These are phyloP conservation scores for Carex pumila DNA, from an alignment of 176 grass and related monocot species.

Conservation along the genomic window DNA sequence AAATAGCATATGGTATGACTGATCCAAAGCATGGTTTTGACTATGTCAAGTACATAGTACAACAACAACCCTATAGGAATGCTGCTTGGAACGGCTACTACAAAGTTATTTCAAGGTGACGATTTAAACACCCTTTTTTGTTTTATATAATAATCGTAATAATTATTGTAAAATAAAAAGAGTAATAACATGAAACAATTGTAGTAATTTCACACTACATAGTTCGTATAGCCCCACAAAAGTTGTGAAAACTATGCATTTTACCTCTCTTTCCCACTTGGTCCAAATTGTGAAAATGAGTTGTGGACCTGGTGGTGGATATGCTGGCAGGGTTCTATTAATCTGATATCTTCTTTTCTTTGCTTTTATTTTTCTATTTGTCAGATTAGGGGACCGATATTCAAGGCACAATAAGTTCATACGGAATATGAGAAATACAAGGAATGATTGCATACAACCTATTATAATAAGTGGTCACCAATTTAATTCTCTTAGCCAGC, in stretches of 20 bases:
- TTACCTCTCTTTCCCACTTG: not conserved
- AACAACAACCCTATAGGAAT: slow-evolving; percentile 67
- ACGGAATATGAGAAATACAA: slow-evolving; percentile 41
- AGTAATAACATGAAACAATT: not conserved
- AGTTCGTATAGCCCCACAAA: not conserved
- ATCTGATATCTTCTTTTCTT: slow-evolving; percentile 3
- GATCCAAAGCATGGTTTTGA: slow-evolving; percentile 88
- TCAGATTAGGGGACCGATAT: slow-evolving; percentile 60
- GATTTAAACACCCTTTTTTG: slow-evolving; percentile 10
- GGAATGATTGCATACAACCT: slow-evolving; percentile 56
- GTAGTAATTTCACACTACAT: not conserved
- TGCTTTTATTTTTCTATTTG: slow-evolving; percentile 25
- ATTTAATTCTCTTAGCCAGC: slow-evolving; percentile 75
- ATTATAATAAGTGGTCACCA: slow-evolving; percentile 74
- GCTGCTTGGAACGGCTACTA: slow-evolving; percentile 93
- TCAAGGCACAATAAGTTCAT: slow-evolving; percentile 68
- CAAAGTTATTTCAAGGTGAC: slow-evolving; percentile 80
- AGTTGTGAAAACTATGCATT: not conserved
- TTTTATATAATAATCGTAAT: not conserved
- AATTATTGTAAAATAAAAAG: not conserved
- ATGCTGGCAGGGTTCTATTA: not conserved
- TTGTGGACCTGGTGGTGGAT: not conserved
- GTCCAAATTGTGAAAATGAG: not conserved
- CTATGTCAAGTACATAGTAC: slow-evolving; percentile 72
- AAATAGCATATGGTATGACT: slow-evolving; percentile 81